Percentiles rank a stretch among this genome's conserved stretches.
These are phyloP conservation scores for Ligustrum vulgare DNA, from an alignment of 257 asterid species.

Conservation along the genomic window DNA sequence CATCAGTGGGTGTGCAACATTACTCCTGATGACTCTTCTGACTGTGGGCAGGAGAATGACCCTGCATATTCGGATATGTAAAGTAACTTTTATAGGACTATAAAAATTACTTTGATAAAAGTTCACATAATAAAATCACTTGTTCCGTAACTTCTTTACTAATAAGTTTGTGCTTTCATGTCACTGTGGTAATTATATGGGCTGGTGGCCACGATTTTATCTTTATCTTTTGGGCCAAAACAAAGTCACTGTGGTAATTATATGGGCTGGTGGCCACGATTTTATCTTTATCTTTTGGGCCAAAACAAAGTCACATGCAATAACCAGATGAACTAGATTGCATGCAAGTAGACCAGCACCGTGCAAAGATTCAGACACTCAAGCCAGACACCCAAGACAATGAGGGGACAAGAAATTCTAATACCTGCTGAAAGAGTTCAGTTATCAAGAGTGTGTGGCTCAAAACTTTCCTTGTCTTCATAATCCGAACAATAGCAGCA, in stretches of 20 bases:
- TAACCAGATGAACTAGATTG: neutral
- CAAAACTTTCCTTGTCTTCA: conserved; percentile 93
- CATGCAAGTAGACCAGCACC: neutral
- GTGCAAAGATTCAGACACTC: neutral
- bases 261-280: neutral
- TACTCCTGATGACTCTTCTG: too few relatives aligned
- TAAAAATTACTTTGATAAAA: too few relatives aligned
- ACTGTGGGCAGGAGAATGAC: too few relatives aligned
- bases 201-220: neutral
- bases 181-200: neutral
- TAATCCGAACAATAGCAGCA: conserved; percentile 97
- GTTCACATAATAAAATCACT: too few relatives aligned
- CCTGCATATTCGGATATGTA: neutral
- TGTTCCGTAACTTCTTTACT: too few relatives aligned
- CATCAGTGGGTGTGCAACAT: too few relatives aligned
- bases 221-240: neutral
- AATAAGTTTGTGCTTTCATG: neutral
- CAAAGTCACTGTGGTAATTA: too few relatives aligned
- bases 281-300: neutral
- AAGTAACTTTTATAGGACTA: neutral
- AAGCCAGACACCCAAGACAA: neutral
- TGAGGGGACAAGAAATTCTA: neutral
- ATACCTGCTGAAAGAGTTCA: conserved; percentile 97
- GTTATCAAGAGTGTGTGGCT: conserved; percentile 95
- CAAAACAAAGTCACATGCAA: neutral